Evolutionary conservation across 306 rosid species (phyloP), one percentile per base, ranked within the genome.

Genomic region (Hylodesmum podocarpum): DNA sequence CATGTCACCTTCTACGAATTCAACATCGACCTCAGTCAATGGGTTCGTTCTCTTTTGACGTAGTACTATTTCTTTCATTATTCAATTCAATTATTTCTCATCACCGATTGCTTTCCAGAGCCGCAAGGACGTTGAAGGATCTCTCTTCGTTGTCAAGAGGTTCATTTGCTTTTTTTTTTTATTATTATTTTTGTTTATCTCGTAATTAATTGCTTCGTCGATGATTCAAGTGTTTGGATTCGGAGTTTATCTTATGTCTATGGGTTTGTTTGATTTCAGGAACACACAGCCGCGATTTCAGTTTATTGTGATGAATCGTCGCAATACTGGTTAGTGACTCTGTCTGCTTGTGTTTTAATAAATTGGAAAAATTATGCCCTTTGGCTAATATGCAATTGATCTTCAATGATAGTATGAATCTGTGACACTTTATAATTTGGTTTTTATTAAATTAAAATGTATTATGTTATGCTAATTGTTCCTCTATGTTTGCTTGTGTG

Each of bases 1-100:
- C 91, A 87, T 25, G 91, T 87, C 64, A 87, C 91, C 82, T 85
- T 87, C 82, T 87, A 87, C 62, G 86, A 87, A 76, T 87, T 87
- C 47, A 85, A 87, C 78, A 80, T 84, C 80, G 87, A 87, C 78
- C 91, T 84, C 19, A 85, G 76, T 58, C 91, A 82, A 84, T 87
- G 91, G 89, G 91, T 87, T 47, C 57, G 88, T 10, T 9, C 1
- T 57, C 16, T n/a, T 0, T 4, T 15, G 15, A 22, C n/a, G n/a
- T n/a, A n/a, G n/a, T n/a, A n/a, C n/a, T n/a, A n/a, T n/a, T 14
- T 28, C 58, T 24, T n/a, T 21, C 3, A 4, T 0, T 2, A 15
- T 28, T 53, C 55, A 10, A 34, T 25, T 43, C 8, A 2, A 54
- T 6, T 12, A 24, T 34, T n/a, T 75, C 54, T 74, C 66, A 63